Base-by-base conservation (phyloP, 805 yeast genomes). In the Pichia kluyveri region DNA sequence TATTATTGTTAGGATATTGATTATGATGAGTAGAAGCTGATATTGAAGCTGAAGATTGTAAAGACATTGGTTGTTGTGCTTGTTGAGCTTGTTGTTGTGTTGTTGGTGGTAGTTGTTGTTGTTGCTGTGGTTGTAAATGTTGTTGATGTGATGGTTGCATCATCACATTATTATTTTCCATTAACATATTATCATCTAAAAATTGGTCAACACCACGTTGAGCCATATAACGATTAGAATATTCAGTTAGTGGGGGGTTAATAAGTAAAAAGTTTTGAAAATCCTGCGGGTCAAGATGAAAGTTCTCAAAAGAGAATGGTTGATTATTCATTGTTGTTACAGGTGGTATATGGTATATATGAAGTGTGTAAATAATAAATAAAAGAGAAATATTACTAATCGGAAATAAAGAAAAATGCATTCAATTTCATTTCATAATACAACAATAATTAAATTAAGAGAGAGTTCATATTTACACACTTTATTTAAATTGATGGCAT, bases 161-260 rank as follows among this genome's bases (percentile, higher is more conserved):
- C 27, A 28, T 34, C 15, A 14, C 8, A 30, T 30, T 10, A 30
- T 30, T 18, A 11, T 12, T 34, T 14, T 34, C 37, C 12, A 34
- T 34, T 2, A 34, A 7, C 17, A 34, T 14, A 8, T 18, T 3
- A 34, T 34, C 37, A 34, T 34, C 17, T 15, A 15, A 14, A 14
- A 12, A 19, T 40, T 27, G 41, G 5, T 34, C 37, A 10, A 1
- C 3, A 15, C 17, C 17, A 7, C 37, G n/a, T 34, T 34, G 37
- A 7, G 37, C n/a, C 17, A 34, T 34, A 17, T 50, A 53, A 42
- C 52, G 50, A n/a, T 52, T 57, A 2, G 61, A 51, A 43, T 59
- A 63, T 43, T 67, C 70, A 26, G 64, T 51, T 5, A 67, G 43
- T 3, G 70, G 70, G 3, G 70, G 70, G 44, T 66, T 66, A 17